These are phyloP conservation scores for Colletotrichum chrysophilum DNA, from an alignment of 2,329 filamentous ascomycete species.

Conservation along the genomic window DNA sequence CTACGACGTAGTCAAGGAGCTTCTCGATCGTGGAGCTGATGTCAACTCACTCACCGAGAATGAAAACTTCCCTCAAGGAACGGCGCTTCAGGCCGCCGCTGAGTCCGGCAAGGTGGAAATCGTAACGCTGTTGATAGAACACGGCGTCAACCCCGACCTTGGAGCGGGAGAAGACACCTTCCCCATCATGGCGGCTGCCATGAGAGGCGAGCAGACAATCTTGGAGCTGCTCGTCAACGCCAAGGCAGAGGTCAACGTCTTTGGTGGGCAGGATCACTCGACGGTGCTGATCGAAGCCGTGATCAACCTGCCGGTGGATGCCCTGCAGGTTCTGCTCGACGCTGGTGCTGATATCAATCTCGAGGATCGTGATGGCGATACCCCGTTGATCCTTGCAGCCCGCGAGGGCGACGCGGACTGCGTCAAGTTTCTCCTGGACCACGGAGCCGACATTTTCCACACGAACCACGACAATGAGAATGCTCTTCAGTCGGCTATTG, in stretches of 20 bases:
- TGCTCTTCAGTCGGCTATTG: conserved; percentile 33
- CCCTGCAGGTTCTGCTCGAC: conserved; percentile 35
- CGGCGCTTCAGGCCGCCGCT: conserved; percentile 44
- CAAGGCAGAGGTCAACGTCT: conserved; percentile 38
- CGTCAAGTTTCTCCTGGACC: conserved; percentile 37
- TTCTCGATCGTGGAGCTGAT: conserved; percentile 36
- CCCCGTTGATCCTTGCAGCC: conserved; percentile 42
- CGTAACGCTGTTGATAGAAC: conserved; percentile 40
- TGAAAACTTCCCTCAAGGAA: conserved; percentile 27
- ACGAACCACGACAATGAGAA: conserved; percentile 32
- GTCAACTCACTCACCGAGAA: conserved; percentile 11
- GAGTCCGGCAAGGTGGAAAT: conserved; percentile 38
- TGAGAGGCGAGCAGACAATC: conserved; percentile 37
- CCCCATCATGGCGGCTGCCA: conserved; percentile 42
- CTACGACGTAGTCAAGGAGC: conserved; percentile 35
- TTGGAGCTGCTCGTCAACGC: conserved; percentile 38
- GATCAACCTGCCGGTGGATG: conserved; percentile 33
- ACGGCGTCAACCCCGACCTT: conserved; percentile 40
- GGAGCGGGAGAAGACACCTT: conserved; percentile 36
- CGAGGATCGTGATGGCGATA: conserved; percentile 37
- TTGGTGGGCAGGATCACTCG: conserved; percentile 35
- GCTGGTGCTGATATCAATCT: conserved; percentile 43
- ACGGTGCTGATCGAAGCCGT: conserved; percentile 44
- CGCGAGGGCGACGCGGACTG: conserved; percentile 34
- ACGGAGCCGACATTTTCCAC: conserved; percentile 39